A percentile compares a stretch with the other conserved stretches of the same genome.
Evolutionary conservation across 768 basidiomycete genomes (phyloP).

Genomic region (Suillus decipiens): DNA sequence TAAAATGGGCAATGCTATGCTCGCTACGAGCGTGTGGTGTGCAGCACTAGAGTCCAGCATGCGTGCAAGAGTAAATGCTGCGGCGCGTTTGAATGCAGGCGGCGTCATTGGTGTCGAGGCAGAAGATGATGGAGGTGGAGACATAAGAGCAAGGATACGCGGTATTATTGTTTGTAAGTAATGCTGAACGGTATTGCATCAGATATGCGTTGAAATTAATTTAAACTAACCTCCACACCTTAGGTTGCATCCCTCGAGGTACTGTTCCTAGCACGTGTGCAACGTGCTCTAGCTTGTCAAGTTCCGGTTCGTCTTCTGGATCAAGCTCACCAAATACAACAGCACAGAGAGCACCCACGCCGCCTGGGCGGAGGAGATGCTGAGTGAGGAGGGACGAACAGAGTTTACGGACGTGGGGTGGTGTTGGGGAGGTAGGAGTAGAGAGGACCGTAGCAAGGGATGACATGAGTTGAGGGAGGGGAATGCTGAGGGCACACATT

Average conservation of each 20-base stretch:
- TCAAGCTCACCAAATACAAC: slow-evolving; percentile 71
- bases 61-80: slow-evolving; percentile 68
- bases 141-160: slow-evolving; percentile 52
- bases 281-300: slow-evolving; percentile 76
- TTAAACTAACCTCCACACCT: slow-evolving; percentile 40
- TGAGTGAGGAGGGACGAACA: slow-evolving; percentile 66
- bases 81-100: slow-evolving; percentile 55
- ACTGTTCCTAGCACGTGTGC: slow-evolving; percentile 62
- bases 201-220: background rate
- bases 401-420: slow-evolving; percentile 55
- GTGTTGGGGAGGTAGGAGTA: slow-evolving; percentile 31
- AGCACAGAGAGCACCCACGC: slow-evolving; percentile 66
- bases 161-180: slow-evolving; percentile 62
- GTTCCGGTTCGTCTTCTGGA: slow-evolving; percentile 46
- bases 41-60: slow-evolving; percentile 48
- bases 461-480: slow-evolving; percentile 64
- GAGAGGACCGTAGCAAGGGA: slow-evolving; percentile 65
- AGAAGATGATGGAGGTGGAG: slow-evolving; percentile 12
- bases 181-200: slow-evolving; percentile 41
- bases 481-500: slow-evolving; percentile 40
- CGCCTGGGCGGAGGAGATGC: slow-evolving; percentile 70
- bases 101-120: slow-evolving; percentile 19
- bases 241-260: slow-evolving; percentile 53
- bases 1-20: slow-evolving; percentile 47
- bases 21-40: slow-evolving; percentile 20